These are phyloP conservation scores for Coprinopsis sp. DNA, from an alignment of 768 basidiomycete genomes.

Conservation along the genomic window DNA sequence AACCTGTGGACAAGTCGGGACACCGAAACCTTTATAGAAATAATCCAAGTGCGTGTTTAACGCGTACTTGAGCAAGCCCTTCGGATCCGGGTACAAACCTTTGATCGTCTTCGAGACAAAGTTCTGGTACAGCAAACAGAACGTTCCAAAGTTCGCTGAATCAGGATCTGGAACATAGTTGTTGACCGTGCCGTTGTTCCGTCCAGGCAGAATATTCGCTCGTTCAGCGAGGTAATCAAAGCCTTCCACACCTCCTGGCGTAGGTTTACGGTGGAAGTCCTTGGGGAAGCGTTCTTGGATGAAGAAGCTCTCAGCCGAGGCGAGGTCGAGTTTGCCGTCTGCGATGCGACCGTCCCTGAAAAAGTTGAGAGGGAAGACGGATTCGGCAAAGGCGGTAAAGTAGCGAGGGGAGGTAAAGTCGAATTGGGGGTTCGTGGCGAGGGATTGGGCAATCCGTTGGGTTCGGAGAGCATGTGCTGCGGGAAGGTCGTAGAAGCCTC, in stretches of 20 bases:
- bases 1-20: constrained; percentile 3
- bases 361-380: constrained; percentile 7
- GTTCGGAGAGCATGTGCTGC: constrained; percentile 7
- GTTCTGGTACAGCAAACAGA: constrained; percentile 14
- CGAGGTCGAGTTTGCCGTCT: constrained; percentile 10
- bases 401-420: constrained; percentile 7
- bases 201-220: constrained; percentile 12
- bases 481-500: constrained; percentile 10
- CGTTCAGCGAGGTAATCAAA: constrained; percentile 8
- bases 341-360: constrained; percentile 9
- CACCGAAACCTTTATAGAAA: constrained; percentile 2
- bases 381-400: constrained; percentile 10
- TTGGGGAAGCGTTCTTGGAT: constrained; percentile 11
- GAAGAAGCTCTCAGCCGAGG: constrained; percentile 16
- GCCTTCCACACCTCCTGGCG: constrained; percentile 2
- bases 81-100: constrained; percentile 15
- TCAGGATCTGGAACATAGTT: constrained; percentile 12
- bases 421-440: constrained; percentile 14
- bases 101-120: constrained; percentile 15
- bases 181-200: constrained; percentile 8
- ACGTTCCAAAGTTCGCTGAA: constrained; percentile 6
- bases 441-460: constrained; percentile 10
- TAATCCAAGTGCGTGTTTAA: constrained; percentile 10
- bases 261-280: constrained; percentile 11
- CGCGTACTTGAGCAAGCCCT: constrained; percentile 4